phyloP scores from a whole-genome alignment of 2,329 filamentous ascomycete species.

The Lecanicillium sp. region DNA sequence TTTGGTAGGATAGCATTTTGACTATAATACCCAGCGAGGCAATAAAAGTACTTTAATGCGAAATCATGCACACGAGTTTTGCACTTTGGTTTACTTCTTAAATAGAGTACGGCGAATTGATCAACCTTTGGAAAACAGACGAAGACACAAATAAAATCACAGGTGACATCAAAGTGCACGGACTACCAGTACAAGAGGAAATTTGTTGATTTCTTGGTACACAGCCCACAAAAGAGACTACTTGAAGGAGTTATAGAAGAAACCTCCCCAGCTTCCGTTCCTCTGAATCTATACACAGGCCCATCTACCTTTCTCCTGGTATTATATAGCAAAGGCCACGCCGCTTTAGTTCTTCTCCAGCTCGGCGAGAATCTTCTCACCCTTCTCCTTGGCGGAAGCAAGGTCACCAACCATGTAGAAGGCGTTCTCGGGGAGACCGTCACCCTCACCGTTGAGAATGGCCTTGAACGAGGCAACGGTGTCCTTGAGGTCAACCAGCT shows the following conservation, averaged over 20 bases:
- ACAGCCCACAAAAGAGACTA: slow-evolving; percentile 52
- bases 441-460: slow-evolving; percentile 90
- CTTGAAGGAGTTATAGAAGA: slow-evolving; percentile 44
- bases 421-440: slow-evolving; percentile 86
- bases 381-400: slow-evolving; percentile 86
- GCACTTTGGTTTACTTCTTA: neutral
- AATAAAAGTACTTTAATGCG: no score
- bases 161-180: slow-evolving; percentile 15
- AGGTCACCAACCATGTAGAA: slow-evolving; percentile 99
- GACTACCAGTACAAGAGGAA: slow-evolving; percentile 33
- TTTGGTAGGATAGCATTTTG: neutral
- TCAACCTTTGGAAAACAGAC: neutral
- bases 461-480: slow-evolving; percentile 97
- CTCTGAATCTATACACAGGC: slow-evolving; percentile 53
- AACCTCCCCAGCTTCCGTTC: slow-evolving; percentile 40
- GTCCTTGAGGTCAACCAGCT: slow-evolving; percentile 96
- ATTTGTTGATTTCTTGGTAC: slow-evolving; percentile 48
- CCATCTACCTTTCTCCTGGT: slow-evolving; percentile 24
- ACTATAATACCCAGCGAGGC: neutral
- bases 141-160: neutral
- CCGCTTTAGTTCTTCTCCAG: slow-evolving; percentile 60
- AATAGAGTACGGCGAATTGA: neutral
- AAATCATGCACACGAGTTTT: no score
- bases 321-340: slow-evolving; percentile 26
- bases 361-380: slow-evolving; percentile 99